Evolutionary conservation across 805 yeast genomes (phyloP).

Genomic region (Metschnikowia baotianmanensis): DNA sequence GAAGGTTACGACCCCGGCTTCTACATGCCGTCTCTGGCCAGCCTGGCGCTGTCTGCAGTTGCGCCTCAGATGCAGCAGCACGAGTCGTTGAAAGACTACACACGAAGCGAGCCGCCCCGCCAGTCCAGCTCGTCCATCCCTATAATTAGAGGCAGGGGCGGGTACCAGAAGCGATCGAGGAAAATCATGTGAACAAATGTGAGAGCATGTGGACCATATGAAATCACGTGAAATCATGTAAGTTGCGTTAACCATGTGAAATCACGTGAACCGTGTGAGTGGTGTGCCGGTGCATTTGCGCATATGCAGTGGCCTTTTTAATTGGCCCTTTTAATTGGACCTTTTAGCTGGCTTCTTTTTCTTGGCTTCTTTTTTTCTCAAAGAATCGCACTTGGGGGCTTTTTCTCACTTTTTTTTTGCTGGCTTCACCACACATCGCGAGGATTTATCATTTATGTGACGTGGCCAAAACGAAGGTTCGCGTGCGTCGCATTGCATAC

Average conservation of each 20-base stretch:
- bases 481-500: constrained; percentile 3
- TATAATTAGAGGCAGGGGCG: constrained; percentile 43
- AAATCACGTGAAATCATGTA: too few relatives aligned
- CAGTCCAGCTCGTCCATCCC: constrained; percentile 21
- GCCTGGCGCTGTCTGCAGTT: constrained; percentile 2
- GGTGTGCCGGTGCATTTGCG: too few relatives aligned
- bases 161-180: constrained; percentile 42
- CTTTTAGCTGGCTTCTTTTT: too few relatives aligned
- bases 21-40: constrained; percentile 1
- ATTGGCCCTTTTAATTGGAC: too few relatives aligned
- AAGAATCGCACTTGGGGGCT: too few relatives aligned
- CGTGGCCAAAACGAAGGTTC: constrained; percentile 2
- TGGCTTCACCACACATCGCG: background rate
- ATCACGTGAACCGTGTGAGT: too few relatives aligned
- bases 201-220: too few relatives aligned
- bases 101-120: background rate
- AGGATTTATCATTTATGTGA: background rate
- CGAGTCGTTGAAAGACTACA: background rate
- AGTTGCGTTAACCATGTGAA: too few relatives aligned
- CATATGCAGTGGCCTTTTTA: too few relatives aligned
- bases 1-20: background rate
- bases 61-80: background rate
- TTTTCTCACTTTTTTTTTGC: too few relatives aligned
- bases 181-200: constrained; percentile 25
- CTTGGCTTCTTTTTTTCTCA: too few relatives aligned